Conservation (phyloP, 1,284 basidiomycete species). For the Anthracocystis panici-leucophaei region DNA sequence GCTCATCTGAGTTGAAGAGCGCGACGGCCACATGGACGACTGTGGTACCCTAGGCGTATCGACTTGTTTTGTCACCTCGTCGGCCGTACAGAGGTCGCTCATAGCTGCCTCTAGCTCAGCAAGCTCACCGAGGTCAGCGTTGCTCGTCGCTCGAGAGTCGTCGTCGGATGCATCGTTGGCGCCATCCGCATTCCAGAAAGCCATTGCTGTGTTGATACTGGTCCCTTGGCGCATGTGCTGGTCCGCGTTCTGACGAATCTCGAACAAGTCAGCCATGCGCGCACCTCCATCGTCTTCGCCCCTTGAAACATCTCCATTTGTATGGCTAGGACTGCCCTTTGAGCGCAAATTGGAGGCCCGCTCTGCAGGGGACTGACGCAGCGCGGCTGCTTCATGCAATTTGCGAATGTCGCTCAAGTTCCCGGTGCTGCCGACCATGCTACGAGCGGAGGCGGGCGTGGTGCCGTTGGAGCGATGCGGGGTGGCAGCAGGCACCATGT, state of each 20-base stretch:
- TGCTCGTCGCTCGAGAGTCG: constrained; percentile 50
- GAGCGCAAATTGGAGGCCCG: constrained; percentile 23
- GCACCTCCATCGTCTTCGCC: constrained; percentile 15
- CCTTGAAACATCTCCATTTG: not conserved
- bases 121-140: constrained; percentile 43
- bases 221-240: not conserved
- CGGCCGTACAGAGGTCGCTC: constrained; percentile 34
- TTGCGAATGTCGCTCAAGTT: constrained; percentile 58
- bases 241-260: constrained; percentile 24
- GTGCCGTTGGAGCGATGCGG: constrained; percentile 24
- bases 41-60: constrained; percentile 28
- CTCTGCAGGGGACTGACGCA: constrained; percentile 38
- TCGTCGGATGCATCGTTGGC: constrained; percentile 45
- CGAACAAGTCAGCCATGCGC: constrained; percentile 40
- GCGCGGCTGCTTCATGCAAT: constrained; percentile 45
- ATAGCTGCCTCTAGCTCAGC: constrained; percentile 45
- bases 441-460: constrained; percentile 23
- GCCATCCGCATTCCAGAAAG: constrained; percentile 21
- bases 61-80: constrained; percentile 22
- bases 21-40: constrained; percentile 26
- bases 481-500: constrained; percentile 44
- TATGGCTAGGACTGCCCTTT: constrained; percentile 5
- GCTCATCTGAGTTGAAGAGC: constrained; percentile 19
- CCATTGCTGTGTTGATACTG: not conserved
- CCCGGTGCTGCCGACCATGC: constrained; percentile 51